Evolutionary conservation across 371 early-diverging fungal species (phyloP).

Genomic region (Nematocida ausubeli): DNA sequence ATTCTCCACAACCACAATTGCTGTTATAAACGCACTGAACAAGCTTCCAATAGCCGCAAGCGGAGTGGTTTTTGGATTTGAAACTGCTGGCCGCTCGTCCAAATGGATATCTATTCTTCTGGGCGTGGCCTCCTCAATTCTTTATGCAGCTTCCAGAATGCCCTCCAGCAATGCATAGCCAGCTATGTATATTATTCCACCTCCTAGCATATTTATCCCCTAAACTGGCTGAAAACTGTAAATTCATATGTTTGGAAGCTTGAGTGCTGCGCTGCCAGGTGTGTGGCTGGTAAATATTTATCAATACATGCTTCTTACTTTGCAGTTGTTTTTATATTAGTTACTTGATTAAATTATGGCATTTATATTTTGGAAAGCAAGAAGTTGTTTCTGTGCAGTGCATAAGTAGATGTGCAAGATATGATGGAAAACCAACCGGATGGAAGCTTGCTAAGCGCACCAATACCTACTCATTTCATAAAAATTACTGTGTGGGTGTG

Average conservation of each 20-base stretch:
- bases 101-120: slow-evolving; percentile 31
- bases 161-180: background rate
- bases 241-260: background rate
- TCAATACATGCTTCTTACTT: no score
- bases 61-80: slow-evolving; percentile 74
- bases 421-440: no score
- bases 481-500: background rate
- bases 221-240: no score
- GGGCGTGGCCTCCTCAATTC: slow-evolving; percentile 26
- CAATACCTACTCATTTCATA: background rate
- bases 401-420: no score
- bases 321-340: no score
- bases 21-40: slow-evolving; percentile 96
- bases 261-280: no score
- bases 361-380: no score
- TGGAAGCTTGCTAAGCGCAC: no score
- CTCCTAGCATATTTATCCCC: background rate
- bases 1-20: slow-evolving; percentile 85
- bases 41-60: slow-evolving; percentile 87
- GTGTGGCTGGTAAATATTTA: no score
- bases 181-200: background rate
- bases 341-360: no score
- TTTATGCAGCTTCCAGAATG: slow-evolving; percentile 25
- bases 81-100: slow-evolving; percentile 8
- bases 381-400: no score